phyloP scores from a whole-genome alignment of 371 early-diverging fungal genomes.

The Mortierella sp. region DNA sequence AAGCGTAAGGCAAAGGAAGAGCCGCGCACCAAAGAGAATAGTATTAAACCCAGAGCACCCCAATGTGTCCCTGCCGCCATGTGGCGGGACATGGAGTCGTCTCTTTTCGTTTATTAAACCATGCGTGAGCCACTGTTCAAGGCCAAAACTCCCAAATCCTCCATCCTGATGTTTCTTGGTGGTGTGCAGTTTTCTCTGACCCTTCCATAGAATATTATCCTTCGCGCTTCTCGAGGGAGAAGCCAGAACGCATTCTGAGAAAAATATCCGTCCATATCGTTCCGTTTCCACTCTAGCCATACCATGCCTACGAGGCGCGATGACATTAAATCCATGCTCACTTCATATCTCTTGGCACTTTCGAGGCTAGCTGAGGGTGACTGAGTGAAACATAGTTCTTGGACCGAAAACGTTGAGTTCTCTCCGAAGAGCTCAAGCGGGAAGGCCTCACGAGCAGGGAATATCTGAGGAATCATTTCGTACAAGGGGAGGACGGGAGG shows the following conservation, averaged over 20 bases:
- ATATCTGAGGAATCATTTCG: slow-evolving; percentile 32
- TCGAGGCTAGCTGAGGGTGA: background rate
- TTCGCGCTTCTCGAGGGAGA: slow-evolving; percentile 9
- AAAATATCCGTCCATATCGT: slow-evolving; percentile 30
- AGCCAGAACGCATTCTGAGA: slow-evolving; percentile 40
- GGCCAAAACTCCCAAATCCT: too few species aligned
- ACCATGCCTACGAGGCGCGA: slow-evolving; percentile 22
- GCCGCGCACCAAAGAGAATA: too few species aligned
- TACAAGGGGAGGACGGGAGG: background rate
- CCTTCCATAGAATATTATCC: slow-evolving; percentile 13
- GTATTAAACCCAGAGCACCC: too few species aligned
- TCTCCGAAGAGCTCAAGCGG: background rate
- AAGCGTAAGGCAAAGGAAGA: too few species aligned
- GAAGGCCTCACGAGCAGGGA: slow-evolving; percentile 24
- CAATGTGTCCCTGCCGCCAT: too few species aligned
- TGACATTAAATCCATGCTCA: slow-evolving; percentile 18
- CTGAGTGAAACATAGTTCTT: background rate
- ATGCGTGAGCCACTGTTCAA: too few species aligned
- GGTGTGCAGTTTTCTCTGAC: too few species aligned
- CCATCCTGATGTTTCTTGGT: too few species aligned
- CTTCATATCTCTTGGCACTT: background rate
- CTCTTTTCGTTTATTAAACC: too few species aligned
- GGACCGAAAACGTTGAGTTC: slow-evolving; percentile 5
- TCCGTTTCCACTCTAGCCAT: slow-evolving; percentile 29
- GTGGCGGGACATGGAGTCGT: too few species aligned